Percentiles rank a stretch among this genome's conserved stretches.
Evolutionary conservation across 2,329 filamentous ascomycete species (phyloP).

Genomic region (Fusarium sp.): DNA sequence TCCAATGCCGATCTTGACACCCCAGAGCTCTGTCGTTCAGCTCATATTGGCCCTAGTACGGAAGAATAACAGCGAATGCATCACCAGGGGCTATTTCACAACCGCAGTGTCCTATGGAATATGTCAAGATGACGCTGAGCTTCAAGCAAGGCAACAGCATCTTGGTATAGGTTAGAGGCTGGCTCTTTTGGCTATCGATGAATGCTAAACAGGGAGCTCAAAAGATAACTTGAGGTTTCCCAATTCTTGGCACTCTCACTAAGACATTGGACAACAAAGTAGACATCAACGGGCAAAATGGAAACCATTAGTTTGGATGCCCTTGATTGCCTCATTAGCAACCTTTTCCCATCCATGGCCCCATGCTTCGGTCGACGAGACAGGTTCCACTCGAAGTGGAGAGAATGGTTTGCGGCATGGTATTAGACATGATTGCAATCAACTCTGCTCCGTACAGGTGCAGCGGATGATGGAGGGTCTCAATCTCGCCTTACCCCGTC

Average conservation of each 20-base stretch:
- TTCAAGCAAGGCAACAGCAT: background rate
- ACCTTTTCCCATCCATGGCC: constrained; percentile 33
- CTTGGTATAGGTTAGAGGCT: background rate
- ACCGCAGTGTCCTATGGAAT: constrained; percentile 22
- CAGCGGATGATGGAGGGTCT: constrained; percentile 36
- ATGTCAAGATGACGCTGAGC: background rate
- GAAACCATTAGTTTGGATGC: constrained; percentile 24
- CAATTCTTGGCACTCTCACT: constrained; percentile 6
- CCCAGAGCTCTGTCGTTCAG: constrained; percentile 31
- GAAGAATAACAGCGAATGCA: constrained; percentile 33
- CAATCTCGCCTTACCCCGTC: constrained; percentile 28
- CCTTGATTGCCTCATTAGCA: constrained; percentile 22
- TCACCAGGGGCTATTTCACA: constrained; percentile 16
- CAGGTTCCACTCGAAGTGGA: constrained; percentile 43
- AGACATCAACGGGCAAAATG: constrained; percentile 15
- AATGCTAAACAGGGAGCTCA: background rate
- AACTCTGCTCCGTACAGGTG: constrained; percentile 31
- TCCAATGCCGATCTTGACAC: constrained; percentile 38
- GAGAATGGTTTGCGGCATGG: constrained; percentile 39
- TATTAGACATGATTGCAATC: constrained; percentile 35
- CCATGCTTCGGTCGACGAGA: constrained; percentile 36
- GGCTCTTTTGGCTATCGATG: background rate
- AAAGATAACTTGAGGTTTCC: constrained; percentile 1
- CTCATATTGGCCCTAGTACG: constrained; percentile 29
- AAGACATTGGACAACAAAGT: constrained; percentile 2